These are phyloP conservation scores for Eucalyptus cloeziana DNA, from an alignment of 345 rosid genomes.

Conservation along the genomic window DNA sequence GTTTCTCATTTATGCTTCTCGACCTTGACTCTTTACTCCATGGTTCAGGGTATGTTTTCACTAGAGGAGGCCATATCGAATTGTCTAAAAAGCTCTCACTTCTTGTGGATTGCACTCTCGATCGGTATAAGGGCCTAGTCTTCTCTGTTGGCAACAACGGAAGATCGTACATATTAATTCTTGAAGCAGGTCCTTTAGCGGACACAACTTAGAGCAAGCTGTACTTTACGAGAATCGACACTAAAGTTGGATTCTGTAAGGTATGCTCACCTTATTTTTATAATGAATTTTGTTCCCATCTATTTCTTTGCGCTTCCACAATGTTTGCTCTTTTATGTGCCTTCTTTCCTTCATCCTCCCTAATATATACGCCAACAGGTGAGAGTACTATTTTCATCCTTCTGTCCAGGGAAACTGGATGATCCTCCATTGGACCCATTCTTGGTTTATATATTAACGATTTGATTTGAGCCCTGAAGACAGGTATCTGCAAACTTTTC, in stretches of 20 bases:
- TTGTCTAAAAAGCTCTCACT: slow-evolving; percentile 67
- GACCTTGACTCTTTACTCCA: not conserved
- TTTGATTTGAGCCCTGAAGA: slow-evolving; percentile 91
- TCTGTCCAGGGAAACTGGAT: slow-evolving; percentile 87
- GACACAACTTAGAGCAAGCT: slow-evolving; percentile 78
- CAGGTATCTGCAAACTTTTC: slow-evolving; percentile 29
- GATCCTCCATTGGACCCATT: slow-evolving; percentile 92
- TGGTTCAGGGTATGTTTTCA: slow-evolving; percentile 69
- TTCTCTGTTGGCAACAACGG: slow-evolving; percentile 95
- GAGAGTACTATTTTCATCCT: slow-evolving; percentile 84
- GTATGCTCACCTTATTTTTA: slow-evolving; percentile 15
- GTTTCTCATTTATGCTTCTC: not conserved
- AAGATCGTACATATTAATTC: slow-evolving; percentile 76
- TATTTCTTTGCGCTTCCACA: not conserved
- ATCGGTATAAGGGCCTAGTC: slow-evolving; percentile 87
- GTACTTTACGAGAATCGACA: slow-evolving; percentile 70
- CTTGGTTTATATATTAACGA: slow-evolving; percentile 80
- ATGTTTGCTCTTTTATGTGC: not conserved
- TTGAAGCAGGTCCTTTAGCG: slow-evolving; percentile 89
- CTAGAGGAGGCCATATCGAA: slow-evolving; percentile 90
- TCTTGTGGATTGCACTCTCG: slow-evolving; percentile 76
- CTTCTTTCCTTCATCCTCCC: not conserved
- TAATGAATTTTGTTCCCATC: not conserved
- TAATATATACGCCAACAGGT: slow-evolving; percentile 30
- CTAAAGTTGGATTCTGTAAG: slow-evolving; percentile 88